Conservation (phyloP, 2,329 filamentous ascomycete genomes). For the Pyrenochaeta sp. region DNA sequence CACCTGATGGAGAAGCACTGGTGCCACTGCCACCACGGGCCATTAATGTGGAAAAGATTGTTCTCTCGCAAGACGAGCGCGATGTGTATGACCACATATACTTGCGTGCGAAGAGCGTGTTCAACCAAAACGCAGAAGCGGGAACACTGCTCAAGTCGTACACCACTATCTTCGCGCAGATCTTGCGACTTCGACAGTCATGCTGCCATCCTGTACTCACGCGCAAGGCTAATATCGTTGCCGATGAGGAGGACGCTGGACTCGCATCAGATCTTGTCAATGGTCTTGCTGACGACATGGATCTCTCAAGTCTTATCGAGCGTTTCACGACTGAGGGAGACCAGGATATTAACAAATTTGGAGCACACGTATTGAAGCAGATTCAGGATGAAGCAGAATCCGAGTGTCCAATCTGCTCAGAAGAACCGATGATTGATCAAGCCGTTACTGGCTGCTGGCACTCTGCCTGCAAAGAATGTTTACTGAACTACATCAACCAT, state of each 20-base stretch:
- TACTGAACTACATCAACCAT: conserved; percentile 89
- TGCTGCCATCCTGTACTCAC: conserved; percentile 94
- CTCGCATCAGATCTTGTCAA: conserved; percentile 79
- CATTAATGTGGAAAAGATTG: conserved; percentile 85
- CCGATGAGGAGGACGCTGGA: conserved; percentile 85
- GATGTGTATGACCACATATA: conserved; percentile 95
- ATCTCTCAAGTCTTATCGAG: conserved; percentile 83
- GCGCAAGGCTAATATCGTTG: conserved; percentile 81
- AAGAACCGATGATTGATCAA: conserved; percentile 95
- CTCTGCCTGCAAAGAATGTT: conserved; percentile 90
- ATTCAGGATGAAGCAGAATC: conserved; percentile 88
- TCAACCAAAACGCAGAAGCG: conserved; percentile 85
- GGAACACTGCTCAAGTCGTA: conserved; percentile 95
- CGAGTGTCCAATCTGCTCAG: conserved; percentile 93
- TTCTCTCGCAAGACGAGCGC: conserved; percentile 82
- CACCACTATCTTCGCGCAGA: conserved; percentile 96
- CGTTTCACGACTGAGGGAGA: conserved; percentile 73
- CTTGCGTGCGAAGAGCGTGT: conserved; percentile 79
- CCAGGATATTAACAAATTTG: conserved; percentile 74
- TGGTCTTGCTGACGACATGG: conserved; percentile 93
- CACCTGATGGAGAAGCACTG: conserved; percentile 79
- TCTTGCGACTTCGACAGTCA: conserved; percentile 87
- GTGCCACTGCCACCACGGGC: conserved; percentile 83
- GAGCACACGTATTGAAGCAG: conserved; percentile 84
- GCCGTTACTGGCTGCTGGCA: conserved; percentile 98